Evolutionary conservation across 768 basidiomycete genomes (phyloP), one percentile per base, ranked within the genome.

Genomic region (Lentinus tigrinus): DNA sequence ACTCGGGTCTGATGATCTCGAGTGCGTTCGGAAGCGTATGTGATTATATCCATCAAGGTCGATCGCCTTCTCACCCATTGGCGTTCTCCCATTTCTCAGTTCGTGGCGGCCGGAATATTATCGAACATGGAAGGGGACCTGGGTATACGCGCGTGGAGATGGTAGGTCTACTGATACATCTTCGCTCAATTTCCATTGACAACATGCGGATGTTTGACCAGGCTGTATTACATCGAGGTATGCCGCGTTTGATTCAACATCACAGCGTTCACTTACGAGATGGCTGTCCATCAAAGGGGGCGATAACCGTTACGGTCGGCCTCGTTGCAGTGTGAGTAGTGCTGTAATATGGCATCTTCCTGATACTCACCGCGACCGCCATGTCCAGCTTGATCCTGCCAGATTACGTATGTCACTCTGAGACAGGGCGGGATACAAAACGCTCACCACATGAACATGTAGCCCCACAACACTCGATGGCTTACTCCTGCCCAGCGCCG

Each of bases 91-190:
- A 13, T 24, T 5, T 2, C 40, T 19, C 58, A 88, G 83, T 67
- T 89, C 9, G 81, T 90, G 64, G 90, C 88, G 14, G 88, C 88
- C 19, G 89, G 86, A 11, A 87, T 91, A 53, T 76, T 93, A 13
- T 73, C 77, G 1, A 78, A 77, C 40, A 87, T 91, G 88, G 81
- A 91, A 60, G 88, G 86, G 1, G 77, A 76, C 50, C 73, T 81
- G 4, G 88, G 88, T 1, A 84, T 88, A 39, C 68, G 83, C 26
- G 87, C 85, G 8, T 91, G 89, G 89, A 65, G 85, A 75, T 91
- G 84, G 85, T 84, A 60, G 57, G 74, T 56, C 19, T 21, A 28
- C 10, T 10, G 17, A 8, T n/a, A 42, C 6, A 24, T 46, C 43
- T 23, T 6, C 24, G 1, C 4, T 24, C 10, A 24, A 9, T 46